Base-by-base conservation (phyloP, 208 protist species). In the Trypanosoma melophagium region DNA sequence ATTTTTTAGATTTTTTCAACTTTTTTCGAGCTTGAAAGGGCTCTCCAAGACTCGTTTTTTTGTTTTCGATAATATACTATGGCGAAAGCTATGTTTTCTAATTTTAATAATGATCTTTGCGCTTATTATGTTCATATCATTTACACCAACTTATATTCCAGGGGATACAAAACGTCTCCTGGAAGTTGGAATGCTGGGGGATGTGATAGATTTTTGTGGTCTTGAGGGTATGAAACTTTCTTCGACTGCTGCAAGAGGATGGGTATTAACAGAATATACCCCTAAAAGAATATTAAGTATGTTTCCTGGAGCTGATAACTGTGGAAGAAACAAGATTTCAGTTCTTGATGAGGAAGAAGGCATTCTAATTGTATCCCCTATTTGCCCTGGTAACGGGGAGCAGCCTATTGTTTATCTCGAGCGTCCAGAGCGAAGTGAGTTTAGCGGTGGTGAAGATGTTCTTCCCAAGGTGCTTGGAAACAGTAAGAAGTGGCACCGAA, bases 211-310 rank as follows among this genome's bases (percentile, higher is more conserved):
- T 60, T 53, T 76, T 57, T 90, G 84, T 66, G 66, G 22, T 19
- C 45, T 52, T 14, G 76, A 81, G 51, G 78, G 78, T 8, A 50
- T 79, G 71, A 16, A 42, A 24, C 42, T 87, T 44, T 62, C 71
- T n/a, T 54, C 70, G 7, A 24, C 14, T 53, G 28, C 84, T 31
- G 22, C 62, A 17, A 64, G 4, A 22, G 76, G 81, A 49, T 79
- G 66, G 76, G 81, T 86, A 31, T 69, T 72, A 76, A 79, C 81
- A 22, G 69, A 74, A 16, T 58, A 88, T 17, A 69, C 54, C 21
- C 76, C 52, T 41, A 70, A 79, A 13, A 69, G 75, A 12, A 35
- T 84, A 16, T 64, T 86, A 64, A 80, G 80, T 63, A 77, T 80
- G 22, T 82, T 69, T 60, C 77, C 62, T 2, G 85, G 79, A 0